phyloP scores from a whole-genome alignment of 306 rosid genomes.

The Acmispon strigosus region DNA sequence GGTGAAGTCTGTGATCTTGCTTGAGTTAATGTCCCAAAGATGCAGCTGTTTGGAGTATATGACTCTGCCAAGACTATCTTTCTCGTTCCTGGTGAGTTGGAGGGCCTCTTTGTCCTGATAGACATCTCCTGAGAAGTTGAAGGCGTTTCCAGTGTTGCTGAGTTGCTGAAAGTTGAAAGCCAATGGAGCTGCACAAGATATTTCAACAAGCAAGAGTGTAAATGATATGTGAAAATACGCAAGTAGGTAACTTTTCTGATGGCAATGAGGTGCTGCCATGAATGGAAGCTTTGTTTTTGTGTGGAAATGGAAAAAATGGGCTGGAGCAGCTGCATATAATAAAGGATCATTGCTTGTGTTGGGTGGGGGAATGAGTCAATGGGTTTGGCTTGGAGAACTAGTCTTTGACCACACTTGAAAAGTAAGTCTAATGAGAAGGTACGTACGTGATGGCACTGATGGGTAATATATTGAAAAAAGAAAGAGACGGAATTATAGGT shows the following conservation, averaged over 20 bases:
- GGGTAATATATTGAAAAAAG: no score
- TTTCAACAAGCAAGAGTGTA: background rate
- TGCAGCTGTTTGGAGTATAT: constrained; percentile 14
- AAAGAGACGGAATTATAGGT: no score
- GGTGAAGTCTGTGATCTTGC: constrained; percentile 20
- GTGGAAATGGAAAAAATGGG: background rate
- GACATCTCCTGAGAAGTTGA: constrained; percentile 11
- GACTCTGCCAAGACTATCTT: constrained; percentile 21
- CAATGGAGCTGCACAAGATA: constrained; percentile 18
- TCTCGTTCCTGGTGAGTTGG: constrained; percentile 9
- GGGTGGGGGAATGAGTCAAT: background rate
- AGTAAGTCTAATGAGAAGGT: no score
- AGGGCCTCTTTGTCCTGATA: background rate
- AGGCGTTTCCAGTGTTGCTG: background rate
- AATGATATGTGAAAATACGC: background rate
- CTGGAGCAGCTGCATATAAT: background rate
- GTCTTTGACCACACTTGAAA: no score
- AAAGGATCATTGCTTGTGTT: background rate
- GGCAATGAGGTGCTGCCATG: background rate
- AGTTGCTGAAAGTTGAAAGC: constrained; percentile 20
- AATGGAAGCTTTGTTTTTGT: background rate
- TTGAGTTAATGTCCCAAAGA: constrained; percentile 18
- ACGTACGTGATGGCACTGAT: no score
- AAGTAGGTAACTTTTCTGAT: background rate
- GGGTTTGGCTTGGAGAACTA: no score